These are phyloP conservation scores for Biscutella laevigata DNA, from an alignment of 441 rosid species.

Conservation along the genomic window DNA sequence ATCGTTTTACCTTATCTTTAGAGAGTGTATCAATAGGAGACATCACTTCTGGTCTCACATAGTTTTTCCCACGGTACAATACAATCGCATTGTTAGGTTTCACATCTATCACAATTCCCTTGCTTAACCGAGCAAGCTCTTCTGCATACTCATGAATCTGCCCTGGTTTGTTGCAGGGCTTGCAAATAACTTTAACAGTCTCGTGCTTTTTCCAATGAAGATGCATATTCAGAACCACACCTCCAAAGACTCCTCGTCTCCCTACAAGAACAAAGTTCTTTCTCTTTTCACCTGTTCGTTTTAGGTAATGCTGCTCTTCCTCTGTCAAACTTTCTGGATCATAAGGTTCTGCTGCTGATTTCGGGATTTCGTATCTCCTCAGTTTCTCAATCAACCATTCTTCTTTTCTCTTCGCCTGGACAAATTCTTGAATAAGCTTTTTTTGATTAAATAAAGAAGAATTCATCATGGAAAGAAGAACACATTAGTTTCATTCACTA, in stretches of 20 bases:
- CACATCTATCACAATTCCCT: slow-evolving; percentile 70
- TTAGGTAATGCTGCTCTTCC: slow-evolving; percentile 81
- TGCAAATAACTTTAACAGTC: slow-evolving; percentile 77
- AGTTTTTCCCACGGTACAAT: slow-evolving; percentile 80
- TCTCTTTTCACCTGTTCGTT: slow-evolving; percentile 87
- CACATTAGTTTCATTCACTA: too few relatives aligned
- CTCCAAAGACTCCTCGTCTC: slow-evolving; percentile 83
- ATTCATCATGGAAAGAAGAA: too few relatives aligned
- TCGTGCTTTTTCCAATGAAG: slow-evolving; percentile 99
- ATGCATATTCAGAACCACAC: slow-evolving; percentile 95
- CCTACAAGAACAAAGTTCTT: slow-evolving; percentile 91
- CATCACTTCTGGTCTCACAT: slow-evolving; percentile 62
- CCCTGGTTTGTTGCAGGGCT: slow-evolving; percentile 68
- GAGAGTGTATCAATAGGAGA: slow-evolving; percentile 69
- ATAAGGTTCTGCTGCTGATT: slow-evolving; percentile 41
- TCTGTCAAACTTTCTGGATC: slow-evolving; percentile 82
- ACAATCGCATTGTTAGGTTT: slow-evolving; percentile 58
- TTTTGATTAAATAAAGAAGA: too few relatives aligned
- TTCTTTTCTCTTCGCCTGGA: slow-evolving; percentile 81
- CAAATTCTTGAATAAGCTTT: too few relatives aligned
- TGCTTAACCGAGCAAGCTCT: slow-evolving; percentile 66
- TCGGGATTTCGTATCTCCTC: slow-evolving; percentile 56
- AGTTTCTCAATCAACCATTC: slow-evolving; percentile 79
- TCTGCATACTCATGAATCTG: slow-evolving; percentile 71
- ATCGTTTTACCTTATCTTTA: slow-evolving; percentile 47